phyloP scores from a whole-genome alignment of 73 alveolate genomes.

The Diophrys appendiculata region DNA sequence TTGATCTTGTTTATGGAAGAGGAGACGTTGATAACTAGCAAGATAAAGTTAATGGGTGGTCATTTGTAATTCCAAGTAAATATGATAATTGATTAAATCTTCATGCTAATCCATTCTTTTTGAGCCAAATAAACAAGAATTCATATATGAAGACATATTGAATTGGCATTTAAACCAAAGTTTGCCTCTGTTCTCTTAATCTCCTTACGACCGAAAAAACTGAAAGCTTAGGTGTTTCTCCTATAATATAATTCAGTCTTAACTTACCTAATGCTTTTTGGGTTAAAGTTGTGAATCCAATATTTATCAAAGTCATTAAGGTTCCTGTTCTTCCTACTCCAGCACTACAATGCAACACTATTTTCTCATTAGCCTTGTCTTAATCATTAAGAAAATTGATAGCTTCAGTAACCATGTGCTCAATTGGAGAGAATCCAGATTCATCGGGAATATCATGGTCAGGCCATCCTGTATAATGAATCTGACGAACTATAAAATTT shows the following conservation, averaged over 20 bases:
- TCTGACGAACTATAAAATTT: conserved; percentile 9
- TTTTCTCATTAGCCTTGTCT: neutral
- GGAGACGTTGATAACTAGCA: too few relatives aligned
- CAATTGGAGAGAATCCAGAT: neutral
- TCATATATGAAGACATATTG: conserved; percentile 57
- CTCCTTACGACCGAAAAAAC: conserved; percentile 60
- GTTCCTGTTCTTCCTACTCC: conserved; percentile 67
- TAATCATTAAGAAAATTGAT: too few relatives aligned
- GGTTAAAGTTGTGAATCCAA: too few relatives aligned
- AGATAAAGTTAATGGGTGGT: too few relatives aligned
- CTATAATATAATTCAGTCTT: conserved; percentile 15
- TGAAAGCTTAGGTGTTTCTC: conserved; percentile 1
- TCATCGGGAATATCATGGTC: conserved; percentile 36
- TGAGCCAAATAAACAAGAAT: conserved; percentile 3
- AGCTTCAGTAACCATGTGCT: too few relatives aligned
- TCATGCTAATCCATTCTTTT: too few relatives aligned
- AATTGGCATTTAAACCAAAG: conserved; percentile 54
- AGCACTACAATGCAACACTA: conserved; percentile 59
- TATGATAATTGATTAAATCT: too few relatives aligned
- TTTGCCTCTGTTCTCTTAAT: conserved; percentile 67
- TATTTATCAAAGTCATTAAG: conserved; percentile 16
- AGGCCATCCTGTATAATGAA: conserved; percentile 42
- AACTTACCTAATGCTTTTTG: conserved; percentile 12
- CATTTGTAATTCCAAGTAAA: too few relatives aligned
- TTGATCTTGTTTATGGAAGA: too few relatives aligned